A percentile compares a stretch with the other conserved stretches of the same genome.
phyloP scores from a whole-genome alignment of 139 green algal genomes.

The Chlamydomonas sphaeroides region DNA sequence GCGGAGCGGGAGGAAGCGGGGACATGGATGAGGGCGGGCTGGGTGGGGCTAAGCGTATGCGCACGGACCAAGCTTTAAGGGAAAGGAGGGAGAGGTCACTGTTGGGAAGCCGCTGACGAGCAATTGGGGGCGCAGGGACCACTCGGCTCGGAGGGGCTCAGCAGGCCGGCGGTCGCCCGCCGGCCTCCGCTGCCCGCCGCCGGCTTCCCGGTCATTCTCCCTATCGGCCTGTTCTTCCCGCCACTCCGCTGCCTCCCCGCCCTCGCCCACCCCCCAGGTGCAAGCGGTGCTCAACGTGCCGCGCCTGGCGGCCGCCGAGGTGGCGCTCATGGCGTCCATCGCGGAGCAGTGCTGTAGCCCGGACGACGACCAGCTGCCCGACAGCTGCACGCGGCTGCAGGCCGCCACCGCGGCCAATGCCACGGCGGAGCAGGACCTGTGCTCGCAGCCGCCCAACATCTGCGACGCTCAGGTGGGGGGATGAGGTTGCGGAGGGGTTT shows the following conservation, averaged over 20 bases:
- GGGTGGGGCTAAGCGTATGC: too few relatives aligned
- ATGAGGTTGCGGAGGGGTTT: neutral
- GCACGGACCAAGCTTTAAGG: too few relatives aligned
- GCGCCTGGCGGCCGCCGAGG: neutral
- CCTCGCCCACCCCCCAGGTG: neutral
- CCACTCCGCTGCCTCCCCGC: too few relatives aligned
- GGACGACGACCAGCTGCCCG: conserved; percentile 34
- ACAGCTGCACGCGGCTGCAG: neutral
- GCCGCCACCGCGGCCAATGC: conserved; percentile 6
- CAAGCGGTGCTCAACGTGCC: neutral
- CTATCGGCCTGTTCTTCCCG: too few relatives aligned
- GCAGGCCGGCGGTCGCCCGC: too few relatives aligned
- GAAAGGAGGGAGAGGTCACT: too few relatives aligned
- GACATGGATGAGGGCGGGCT: too few relatives aligned
- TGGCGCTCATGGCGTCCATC: conserved; percentile 9
- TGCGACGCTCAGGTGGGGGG: neutral
- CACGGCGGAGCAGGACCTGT: conserved; percentile 21
- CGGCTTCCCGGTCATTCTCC: too few relatives aligned
- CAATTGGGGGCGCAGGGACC: too few relatives aligned
- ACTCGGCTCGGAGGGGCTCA: too few relatives aligned
- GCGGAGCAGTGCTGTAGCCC: neutral
- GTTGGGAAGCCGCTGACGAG: too few relatives aligned
- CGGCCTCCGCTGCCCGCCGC: too few relatives aligned
- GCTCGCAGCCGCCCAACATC: conserved; percentile 15
- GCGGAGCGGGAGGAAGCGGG: neutral